A percentile compares a stretch with the other conserved stretches of the same genome.
These are phyloP conservation scores for Aspergillus felis DNA, from an alignment of 2,329 filamentous ascomycete genomes.

Conservation along the genomic window DNA sequence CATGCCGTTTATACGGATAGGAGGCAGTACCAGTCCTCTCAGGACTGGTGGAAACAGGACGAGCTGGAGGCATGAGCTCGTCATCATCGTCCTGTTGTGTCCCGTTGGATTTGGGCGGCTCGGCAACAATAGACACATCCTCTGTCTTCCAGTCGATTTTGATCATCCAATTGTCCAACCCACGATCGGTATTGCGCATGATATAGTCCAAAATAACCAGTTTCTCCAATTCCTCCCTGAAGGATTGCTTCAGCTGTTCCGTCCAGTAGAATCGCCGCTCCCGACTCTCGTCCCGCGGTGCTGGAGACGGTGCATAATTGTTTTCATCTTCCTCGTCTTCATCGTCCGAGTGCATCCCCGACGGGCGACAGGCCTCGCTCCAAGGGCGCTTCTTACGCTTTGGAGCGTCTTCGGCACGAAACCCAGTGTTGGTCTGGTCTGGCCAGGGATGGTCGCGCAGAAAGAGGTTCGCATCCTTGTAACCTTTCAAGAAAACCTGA, in stretches of 20 bases:
- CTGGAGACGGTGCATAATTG: slow-evolving; percentile 37
- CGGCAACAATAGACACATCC: slow-evolving; percentile 78
- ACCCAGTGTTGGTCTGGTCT: slow-evolving; percentile 71
- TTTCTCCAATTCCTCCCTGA: slow-evolving; percentile 93
- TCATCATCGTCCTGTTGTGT: slow-evolving; percentile 44
- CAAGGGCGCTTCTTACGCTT: slow-evolving; percentile 68
- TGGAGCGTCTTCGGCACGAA: slow-evolving; percentile 64
- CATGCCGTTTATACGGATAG: slow-evolving; percentile 70
- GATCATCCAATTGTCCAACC: slow-evolving; percentile 99
- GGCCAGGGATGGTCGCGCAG: slow-evolving; percentile 95
- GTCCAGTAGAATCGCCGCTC: slow-evolving; percentile 73
- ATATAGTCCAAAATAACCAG: slow-evolving; percentile 97
- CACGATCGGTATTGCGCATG: slow-evolving; percentile 97
- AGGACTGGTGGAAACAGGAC: slow-evolving; percentile 57
- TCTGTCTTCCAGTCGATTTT: slow-evolving; percentile 84
- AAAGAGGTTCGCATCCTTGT: slow-evolving; percentile 95
- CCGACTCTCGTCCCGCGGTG: slow-evolving; percentile 44
- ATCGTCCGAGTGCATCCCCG: slow-evolving; percentile 55
- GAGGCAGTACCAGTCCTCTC: slow-evolving; percentile 40
- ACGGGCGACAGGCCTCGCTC: slow-evolving; percentile 77
- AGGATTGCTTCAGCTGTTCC: slow-evolving; percentile 79
- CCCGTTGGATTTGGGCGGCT: slow-evolving; percentile 67
- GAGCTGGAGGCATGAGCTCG: slow-evolving; percentile 49
- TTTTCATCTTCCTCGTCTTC: slow-evolving; percentile 56
- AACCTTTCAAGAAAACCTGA: slow-evolving; percentile 94